These are phyloP conservation scores for Orychophragmus violaceus DNA, from an alignment of 345 rosid species.

Conservation along the genomic window DNA sequence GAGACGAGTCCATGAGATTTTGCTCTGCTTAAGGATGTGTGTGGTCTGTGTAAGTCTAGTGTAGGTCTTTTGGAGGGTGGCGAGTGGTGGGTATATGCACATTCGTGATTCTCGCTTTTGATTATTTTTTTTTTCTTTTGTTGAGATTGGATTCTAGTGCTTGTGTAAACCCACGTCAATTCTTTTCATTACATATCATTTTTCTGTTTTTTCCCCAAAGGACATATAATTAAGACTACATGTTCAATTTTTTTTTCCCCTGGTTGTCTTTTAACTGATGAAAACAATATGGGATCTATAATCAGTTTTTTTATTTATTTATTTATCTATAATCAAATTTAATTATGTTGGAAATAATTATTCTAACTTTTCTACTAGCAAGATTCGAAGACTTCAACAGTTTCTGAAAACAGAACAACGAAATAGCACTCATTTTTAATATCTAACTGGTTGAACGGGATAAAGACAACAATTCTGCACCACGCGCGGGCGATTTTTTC, in stretches of 20 bases:
- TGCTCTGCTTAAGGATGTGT: neutral
- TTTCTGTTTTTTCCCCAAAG: neutral
- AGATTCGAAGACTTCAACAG: too few species aligned
- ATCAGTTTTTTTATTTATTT: neutral
- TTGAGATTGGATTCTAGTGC: neutral
- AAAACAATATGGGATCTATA: neutral
- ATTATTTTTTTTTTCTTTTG: neutral
- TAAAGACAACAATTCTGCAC: too few species aligned
- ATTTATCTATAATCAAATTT: too few species aligned
- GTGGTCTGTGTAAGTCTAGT: neutral
- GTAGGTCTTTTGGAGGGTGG: neutral
- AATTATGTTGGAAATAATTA: neutral
- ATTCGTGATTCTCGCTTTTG: neutral
- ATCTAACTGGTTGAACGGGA: neutral
- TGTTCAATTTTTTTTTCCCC: neutral
- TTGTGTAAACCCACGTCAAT: neutral
- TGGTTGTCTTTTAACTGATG: neutral
- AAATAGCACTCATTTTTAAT: neutral
- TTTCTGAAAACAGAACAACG: too few species aligned
- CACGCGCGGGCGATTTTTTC: too few species aligned
- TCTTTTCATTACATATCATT: neutral
- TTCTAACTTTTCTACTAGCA: neutral
- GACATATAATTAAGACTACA: neutral
- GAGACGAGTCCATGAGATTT: conserved; percentile 15
- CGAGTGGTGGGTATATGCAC: neutral